Conservation (phyloP, 2,329 filamentous ascomycete genomes). For the Ceratocystis alfenasii region DNA sequence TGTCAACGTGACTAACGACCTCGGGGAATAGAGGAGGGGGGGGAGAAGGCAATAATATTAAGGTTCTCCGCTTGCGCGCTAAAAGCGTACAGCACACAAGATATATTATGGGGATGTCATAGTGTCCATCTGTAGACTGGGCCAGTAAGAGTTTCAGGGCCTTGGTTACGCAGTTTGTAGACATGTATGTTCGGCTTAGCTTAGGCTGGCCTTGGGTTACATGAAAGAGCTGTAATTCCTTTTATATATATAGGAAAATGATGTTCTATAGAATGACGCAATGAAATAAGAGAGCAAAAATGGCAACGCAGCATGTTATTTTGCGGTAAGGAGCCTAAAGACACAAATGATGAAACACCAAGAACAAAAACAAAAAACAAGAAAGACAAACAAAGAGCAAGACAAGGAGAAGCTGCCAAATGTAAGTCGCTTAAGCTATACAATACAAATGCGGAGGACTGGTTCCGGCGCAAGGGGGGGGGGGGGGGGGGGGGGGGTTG, state of each 20-base stretch:
- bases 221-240: neutral
- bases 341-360: neutral
- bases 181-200: neutral
- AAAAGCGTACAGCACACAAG: too few relatives aligned
- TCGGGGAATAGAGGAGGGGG: slow-evolving; percentile 24
- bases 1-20: slow-evolving; percentile 64
- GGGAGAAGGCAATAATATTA: too few relatives aligned
- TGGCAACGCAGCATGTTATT: neutral
- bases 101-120: neutral
- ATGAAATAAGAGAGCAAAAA: neutral
- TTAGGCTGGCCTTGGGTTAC: neutral
- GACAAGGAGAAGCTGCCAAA: neutral
- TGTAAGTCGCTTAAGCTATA: neutral
- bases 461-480: neutral
- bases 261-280: neutral
- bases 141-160: neutral
- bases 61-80: too few relatives aligned
- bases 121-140: neutral
- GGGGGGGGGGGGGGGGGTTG: too few relatives aligned
- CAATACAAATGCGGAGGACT: slow-evolving; percentile 7
- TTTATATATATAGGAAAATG: neutral
- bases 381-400: neutral
- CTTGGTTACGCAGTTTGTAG: neutral
- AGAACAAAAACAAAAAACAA: neutral
- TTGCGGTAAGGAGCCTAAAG: neutral